Evolutionary conservation across 768 basidiomycete genomes (phyloP), one percentile per base, ranked within the genome.

Genomic region (Suillus subluteus): DNA sequence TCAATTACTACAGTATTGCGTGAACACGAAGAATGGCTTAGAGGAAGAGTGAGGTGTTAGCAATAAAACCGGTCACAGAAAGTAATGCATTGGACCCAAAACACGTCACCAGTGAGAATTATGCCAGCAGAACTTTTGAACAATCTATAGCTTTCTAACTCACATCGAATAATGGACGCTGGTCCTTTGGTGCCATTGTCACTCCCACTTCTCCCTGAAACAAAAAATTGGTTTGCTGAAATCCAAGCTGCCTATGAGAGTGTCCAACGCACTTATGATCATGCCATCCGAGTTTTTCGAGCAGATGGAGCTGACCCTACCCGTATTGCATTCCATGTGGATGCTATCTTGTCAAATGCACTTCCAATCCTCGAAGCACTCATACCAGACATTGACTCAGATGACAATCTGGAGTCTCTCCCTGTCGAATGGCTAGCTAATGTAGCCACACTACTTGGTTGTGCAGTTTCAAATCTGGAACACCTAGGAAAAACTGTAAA

Each of bases 281-380:
- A 68, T 37, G 70, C 67, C 9, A 1, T 46, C 4, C 12, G 1
- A 0, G 6, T 68, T 11, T 59, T 75, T 43, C 54, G 11, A 9
- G 64, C 66, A 23, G 70, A 72, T 16, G 69, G 69, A 15, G 54
- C 4, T 40, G 69, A 72, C n/a, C 68, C 64, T 4, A 59, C 67
- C 37, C 59, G 55, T 9, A 41, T 75, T 8, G 43, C 35, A 6
- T 66, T 74, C 30, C 71, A 74, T 13, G 38, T 65, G 40, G 70
- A 74, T 35, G 44, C 69, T 55, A 12, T 69, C 62, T 15, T 58
- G 2, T 50, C 65, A 26, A 7, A 66, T 62, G 38, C 61, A 52
- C 38, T 58, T 64, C 38, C 70, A 11, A 32, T 68, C 64, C 52
- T 74, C 3, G 43, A 64, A n/a, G 70, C 62, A 12, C 59, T 74